phyloP scores from a whole-genome alignment of 169 alveolate genomes.

The Theileria orientalis region DNA sequence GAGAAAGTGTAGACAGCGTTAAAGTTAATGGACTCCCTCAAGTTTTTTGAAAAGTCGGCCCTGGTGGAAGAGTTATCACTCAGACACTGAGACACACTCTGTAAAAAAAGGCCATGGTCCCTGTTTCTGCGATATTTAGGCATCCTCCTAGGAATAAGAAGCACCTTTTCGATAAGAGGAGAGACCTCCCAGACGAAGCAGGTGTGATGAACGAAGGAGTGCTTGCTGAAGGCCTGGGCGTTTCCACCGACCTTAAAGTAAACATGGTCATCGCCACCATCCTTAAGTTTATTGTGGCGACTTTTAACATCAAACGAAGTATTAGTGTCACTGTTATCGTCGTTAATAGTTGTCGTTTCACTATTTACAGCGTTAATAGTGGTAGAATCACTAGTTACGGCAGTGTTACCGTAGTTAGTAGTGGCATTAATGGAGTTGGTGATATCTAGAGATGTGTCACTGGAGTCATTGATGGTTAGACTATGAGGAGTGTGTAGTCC shows the following conservation, averaged over 20 bases:
- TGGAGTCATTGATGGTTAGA: background rate
- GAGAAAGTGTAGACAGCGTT: background rate
- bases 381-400: background rate
- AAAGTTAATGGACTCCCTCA: background rate
- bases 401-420: background rate
- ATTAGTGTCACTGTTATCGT: slow-evolving; percentile 12
- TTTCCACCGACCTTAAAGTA: slow-evolving; percentile 75
- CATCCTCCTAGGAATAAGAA: slow-evolving; percentile 58
- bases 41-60: background rate
- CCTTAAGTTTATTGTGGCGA: background rate
- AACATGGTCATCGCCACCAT: background rate
- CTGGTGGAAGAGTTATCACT: background rate
- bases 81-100: background rate
- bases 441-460: background rate
- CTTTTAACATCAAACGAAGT: slow-evolving; percentile 8
- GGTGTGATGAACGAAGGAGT: slow-evolving; percentile 75
- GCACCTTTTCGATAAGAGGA: slow-evolving; percentile 59
- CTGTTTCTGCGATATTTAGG: slow-evolving; percentile 70
- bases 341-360: slow-evolving; percentile 2
- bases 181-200: slow-evolving; percentile 71
- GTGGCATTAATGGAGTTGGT: background rate
- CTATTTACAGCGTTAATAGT: background rate
- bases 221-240: slow-evolving; percentile 69
- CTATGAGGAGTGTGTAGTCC: background rate
- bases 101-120: slow-evolving; percentile 53